Percentiles rank a stretch among this genome's conserved stretches.
phyloP scores from a whole-genome alignment of 345 rosid species.

The Heritiera littoralis region DNA sequence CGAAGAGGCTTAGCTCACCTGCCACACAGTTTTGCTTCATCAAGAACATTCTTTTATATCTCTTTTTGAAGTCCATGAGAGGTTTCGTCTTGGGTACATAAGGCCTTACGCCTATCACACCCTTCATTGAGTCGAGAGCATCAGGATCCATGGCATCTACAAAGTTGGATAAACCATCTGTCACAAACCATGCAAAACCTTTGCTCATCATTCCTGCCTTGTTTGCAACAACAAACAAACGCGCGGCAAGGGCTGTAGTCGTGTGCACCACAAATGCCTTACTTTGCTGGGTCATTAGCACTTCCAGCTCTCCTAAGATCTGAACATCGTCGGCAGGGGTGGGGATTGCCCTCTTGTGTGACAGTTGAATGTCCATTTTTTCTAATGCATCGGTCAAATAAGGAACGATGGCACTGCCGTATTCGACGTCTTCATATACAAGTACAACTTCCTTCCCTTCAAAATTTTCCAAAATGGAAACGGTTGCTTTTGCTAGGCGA shows the following conservation, averaged over 20 bases:
- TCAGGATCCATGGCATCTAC: background rate
- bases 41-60: conserved; percentile 1
- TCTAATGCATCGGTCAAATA: background rate
- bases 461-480: background rate
- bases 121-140: background rate
- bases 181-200: conserved; percentile 2
- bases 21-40: background rate
- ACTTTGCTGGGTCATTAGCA: background rate
- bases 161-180: conserved; percentile 10
- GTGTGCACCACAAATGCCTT: conserved; percentile 13
- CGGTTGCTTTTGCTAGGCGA: background rate
- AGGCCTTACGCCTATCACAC: conserved; percentile 1
- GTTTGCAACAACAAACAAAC: background rate
- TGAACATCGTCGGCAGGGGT: background rate
- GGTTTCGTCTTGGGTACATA: background rate
- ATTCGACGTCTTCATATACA: background rate
- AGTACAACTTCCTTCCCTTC: background rate
- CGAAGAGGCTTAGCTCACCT: background rate
- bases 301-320: background rate
- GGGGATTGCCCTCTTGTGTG: background rate
- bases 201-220: background rate
- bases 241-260: background rate
- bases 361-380: background rate
- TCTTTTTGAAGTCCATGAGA: background rate
- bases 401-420: background rate